Percentiles rank a stretch among this genome's conserved stretches.
Evolutionary conservation across 176 grass and related monocot species (phyloP).

Genomic region (Aegilops longissima): DNA sequence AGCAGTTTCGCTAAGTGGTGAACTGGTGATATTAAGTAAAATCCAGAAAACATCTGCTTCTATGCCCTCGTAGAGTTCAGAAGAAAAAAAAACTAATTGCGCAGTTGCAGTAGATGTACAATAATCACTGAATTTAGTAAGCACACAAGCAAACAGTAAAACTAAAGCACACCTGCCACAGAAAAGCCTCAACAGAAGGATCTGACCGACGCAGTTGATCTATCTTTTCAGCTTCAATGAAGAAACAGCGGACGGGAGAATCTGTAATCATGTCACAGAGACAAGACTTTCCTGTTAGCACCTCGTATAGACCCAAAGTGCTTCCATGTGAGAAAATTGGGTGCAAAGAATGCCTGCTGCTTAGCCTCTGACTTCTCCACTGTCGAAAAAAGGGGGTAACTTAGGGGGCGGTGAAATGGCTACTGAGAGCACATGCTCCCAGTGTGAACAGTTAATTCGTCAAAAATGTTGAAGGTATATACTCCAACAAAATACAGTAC

Average conservation of each 20-base stretch:
- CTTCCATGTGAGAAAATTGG: conserved; percentile 83
- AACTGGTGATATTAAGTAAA: background rate
- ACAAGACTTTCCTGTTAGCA: conserved; percentile 78
- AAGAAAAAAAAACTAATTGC: background rate
- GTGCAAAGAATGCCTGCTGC: conserved; percentile 67
- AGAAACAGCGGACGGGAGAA: conserved; percentile 79
- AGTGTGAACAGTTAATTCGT: too few relatives aligned
- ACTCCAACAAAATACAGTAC: background rate
- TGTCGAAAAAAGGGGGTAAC: conserved; percentile 25
- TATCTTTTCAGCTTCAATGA: conserved; percentile 83
- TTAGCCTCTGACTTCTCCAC: conserved; percentile 72
- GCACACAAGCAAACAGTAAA: background rate
- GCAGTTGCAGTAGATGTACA: background rate
- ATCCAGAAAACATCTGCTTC: background rate
- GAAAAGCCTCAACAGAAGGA: conserved; percentile 69
- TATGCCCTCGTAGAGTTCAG: background rate
- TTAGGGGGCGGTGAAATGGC: background rate
- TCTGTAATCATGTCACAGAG: conserved; percentile 81
- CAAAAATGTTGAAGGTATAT: background rate
- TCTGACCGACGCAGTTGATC: conserved; percentile 53
- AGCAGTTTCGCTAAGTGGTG: background rate
- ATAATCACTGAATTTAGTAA: background rate
- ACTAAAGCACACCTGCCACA: conserved; percentile 70
- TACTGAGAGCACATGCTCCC: too few relatives aligned
- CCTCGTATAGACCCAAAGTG: conserved; percentile 83